Conservation (phyloP, 768 basidiomycete species). For the Mycena rosella region DNA sequence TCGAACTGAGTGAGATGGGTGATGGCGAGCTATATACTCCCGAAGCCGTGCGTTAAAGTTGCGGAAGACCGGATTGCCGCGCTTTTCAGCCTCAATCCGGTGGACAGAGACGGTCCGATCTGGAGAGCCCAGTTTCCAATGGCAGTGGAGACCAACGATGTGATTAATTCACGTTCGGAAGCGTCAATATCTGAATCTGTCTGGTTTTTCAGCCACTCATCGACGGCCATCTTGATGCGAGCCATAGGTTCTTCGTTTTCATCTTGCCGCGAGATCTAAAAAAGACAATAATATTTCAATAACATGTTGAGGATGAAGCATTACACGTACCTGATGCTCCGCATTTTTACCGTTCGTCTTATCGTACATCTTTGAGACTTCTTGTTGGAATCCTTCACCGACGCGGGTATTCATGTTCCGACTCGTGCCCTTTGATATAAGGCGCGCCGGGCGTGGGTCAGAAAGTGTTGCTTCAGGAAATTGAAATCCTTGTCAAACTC, state of each 20-base stretch:
- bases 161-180: not conserved
- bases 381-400: conserved; percentile 33
- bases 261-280: not conserved
- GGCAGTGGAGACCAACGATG: not conserved
- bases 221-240: conserved; percentile 9
- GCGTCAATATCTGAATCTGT: not conserved
- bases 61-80: not conserved
- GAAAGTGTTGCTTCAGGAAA: conserved; percentile 29
- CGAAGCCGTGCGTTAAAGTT: too few relatives aligned
- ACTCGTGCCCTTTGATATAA: conserved; percentile 21
- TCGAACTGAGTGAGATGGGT: too few relatives aligned
- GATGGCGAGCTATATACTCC: too few relatives aligned
- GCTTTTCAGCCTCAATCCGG: not conserved
- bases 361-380: conserved; percentile 1
- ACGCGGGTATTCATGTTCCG: conserved; percentile 28
- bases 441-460: not conserved
- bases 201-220: not conserved
- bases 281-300: not conserved
- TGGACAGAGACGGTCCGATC: not conserved
- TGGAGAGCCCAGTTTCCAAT: not conserved
- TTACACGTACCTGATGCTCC: conserved; percentile 21
- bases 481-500: not conserved
- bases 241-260: conserved; percentile 9
- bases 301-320: not conserved
- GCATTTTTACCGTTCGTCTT: conserved; percentile 29